These are phyloP conservation scores for Nidula microcarpa DNA, from an alignment of 768 basidiomycete species.

Conservation along the genomic window DNA sequence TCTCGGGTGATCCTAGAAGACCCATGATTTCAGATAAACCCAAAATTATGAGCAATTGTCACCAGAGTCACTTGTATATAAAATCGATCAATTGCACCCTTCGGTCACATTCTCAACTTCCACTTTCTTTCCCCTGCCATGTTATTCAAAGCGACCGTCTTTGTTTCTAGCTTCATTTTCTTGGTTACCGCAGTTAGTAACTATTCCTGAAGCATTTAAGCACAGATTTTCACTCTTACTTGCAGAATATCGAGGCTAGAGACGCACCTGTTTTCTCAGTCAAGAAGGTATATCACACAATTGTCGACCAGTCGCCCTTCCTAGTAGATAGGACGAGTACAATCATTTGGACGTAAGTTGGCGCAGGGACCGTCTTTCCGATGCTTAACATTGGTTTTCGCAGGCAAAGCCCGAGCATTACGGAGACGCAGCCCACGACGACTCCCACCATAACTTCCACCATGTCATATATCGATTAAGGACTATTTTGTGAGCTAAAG, in stretches of 20 bases:
- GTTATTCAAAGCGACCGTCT: no score
- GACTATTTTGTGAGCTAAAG: no score
- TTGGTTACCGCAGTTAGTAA: neutral
- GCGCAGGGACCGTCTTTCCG: neutral
- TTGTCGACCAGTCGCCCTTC: constrained; percentile 21
- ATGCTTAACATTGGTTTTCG: neutral
- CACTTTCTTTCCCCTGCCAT: no score
- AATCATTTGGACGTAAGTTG: constrained; percentile 26
- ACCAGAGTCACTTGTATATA: no score
- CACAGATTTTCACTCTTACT: no score
- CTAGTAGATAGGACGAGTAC: constrained; percentile 22
- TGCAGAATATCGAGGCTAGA: neutral
- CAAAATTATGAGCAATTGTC: no score
- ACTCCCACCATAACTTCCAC: constrained; percentile 47
- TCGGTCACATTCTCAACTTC: no score
- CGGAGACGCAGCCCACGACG: neutral
- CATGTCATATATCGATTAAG: constrained; percentile 50
- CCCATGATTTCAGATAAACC: no score
- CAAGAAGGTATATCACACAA: constrained; percentile 16
- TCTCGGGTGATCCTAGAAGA: no score
- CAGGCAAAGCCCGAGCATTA: constrained; percentile 12
- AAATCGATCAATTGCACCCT: no score
- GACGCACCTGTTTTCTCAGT: constrained; percentile 15
- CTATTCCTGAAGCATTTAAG: no score
- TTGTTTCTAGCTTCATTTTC: no score